Percentiles rank a stretch among this genome's conserved stretches.
phyloP scores from a whole-genome alignment of 2,329 filamentous ascomycete genomes.

The Shiraia sp. region DNA sequence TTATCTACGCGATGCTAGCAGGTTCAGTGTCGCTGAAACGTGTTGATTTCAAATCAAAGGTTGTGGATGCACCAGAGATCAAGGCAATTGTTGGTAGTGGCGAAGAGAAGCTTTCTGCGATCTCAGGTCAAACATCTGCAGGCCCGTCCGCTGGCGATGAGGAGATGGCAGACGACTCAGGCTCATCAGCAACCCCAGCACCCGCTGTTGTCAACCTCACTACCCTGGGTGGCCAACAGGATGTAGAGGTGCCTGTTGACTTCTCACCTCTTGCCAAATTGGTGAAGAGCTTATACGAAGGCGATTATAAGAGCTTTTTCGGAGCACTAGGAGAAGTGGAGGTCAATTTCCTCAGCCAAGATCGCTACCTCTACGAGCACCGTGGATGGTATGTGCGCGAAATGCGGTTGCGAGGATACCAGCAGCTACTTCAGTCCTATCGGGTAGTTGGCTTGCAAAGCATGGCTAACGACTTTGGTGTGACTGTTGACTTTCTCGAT shows the following conservation, averaged over 20 bases:
- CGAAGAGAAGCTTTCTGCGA: conserved; percentile 82
- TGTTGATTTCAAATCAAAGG: conserved; percentile 98
- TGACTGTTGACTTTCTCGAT: conserved; percentile 94
- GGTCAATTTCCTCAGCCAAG: conserved; percentile 89
- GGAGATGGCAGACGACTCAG: conserved; percentile 66
- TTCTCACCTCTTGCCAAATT: conserved; percentile 86
- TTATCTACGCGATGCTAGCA: conserved; percentile 93
- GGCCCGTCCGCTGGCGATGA: conserved; percentile 78
- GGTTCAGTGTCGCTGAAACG: conserved; percentile 94
- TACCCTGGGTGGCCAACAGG: conserved; percentile 77
- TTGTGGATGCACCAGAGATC: conserved; percentile 97
- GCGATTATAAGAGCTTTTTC: conserved; percentile 95
- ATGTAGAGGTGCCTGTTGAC: conserved; percentile 81
- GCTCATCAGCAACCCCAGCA: conserved; percentile 56
- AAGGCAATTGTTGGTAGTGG: conserved; percentile 92
- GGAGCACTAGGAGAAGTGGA: conserved; percentile 85
- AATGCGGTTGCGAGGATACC: conserved; percentile 95
- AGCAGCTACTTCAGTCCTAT: conserved; percentile 96
- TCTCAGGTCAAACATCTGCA: conserved; percentile 78
- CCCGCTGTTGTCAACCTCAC: conserved; percentile 86
- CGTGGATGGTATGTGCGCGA: conserved; percentile 96
- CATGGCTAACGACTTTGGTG: conserved; percentile 97
- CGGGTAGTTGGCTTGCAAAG: conserved; percentile 94
- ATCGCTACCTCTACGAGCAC: conserved; percentile 95
- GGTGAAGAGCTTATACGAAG: conserved; percentile 88